Evolutionary conservation across 371 early-diverging fungal genomes (phyloP), one percentile per base, ranked within the genome.

Genomic region (Mortierella sp.): DNA sequence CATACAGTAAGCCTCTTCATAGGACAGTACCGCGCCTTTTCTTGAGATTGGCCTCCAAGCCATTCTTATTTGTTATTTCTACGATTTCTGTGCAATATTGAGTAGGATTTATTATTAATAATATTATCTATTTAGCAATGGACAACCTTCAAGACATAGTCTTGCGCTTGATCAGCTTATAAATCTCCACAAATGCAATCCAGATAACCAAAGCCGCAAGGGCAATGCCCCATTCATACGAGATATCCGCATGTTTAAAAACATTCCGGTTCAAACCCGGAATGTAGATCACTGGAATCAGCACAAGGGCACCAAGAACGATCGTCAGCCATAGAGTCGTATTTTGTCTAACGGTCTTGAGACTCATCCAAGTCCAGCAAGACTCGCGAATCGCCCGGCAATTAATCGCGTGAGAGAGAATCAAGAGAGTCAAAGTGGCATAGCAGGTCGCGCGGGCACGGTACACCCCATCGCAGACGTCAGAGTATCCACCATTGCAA

Each of bases 181-280:
- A 86, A 4, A 81, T 8, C 70, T 93, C 92, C 14, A 82, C 87
- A 49, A 90, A 49, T 15, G 70, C 78, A n/a, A 87, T 79, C 66
- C 90, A 91, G 17, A 90, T 59, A 6, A 90, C 15, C 27, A 83
- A 62, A 28, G 89, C 84, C n/a, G 82, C 85, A 28, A 80, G 62
- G 17, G 92, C 87, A 65, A 90, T 72, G n/a, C 88, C 91, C 93
- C 93, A 92, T 78, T 92, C 93, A 87, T 89, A 92, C 44, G 82
- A 72, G 21, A 92, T 85, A 19, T 79, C 72, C 26, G 79, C 65
- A 61, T 92, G 89, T 72, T 85, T 87, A 64, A 92, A 91, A 30
- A 90, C 89, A 23, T 72, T 62, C 27, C 82, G 84, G 72, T 92
- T 92, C 27, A 92, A 24, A 6, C 72, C 80, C 17, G 93, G 93